Evolutionary conservation across 2,329 filamentous ascomycete species (phyloP).

Genomic region (Diplodia seriata): DNA sequence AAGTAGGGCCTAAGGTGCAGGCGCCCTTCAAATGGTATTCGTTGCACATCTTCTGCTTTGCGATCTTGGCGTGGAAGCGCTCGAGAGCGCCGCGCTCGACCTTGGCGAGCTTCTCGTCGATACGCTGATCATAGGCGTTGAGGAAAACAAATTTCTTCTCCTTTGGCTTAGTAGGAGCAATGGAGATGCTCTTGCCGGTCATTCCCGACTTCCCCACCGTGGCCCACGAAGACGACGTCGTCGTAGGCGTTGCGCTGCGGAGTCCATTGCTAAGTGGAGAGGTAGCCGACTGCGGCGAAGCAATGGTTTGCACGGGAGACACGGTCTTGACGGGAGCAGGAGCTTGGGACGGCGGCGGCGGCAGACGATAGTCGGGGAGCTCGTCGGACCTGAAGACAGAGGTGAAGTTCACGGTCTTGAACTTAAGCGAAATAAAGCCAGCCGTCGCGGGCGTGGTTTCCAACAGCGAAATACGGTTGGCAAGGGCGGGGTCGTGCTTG

Average conservation of each 20-base stretch:
- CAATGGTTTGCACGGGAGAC: conserved; percentile 25
- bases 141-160: conserved; percentile 49
- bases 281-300: conserved; percentile 32
- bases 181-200: conserved; percentile 81
- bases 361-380: conserved; percentile 44
- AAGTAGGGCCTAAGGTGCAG: conserved; percentile 44
- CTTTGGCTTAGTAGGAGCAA: conserved; percentile 43
- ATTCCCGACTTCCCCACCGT: conserved; percentile 70
- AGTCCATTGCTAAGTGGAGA: conserved; percentile 35
- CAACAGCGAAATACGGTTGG: conserved; percentile 53
- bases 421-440: conserved; percentile 52
- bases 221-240: conserved; percentile 43
- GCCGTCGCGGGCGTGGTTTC: conserved; percentile 52
- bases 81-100: conserved; percentile 40
- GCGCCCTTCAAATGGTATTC: conserved; percentile 46
- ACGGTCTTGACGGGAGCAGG: conserved; percentile 34
- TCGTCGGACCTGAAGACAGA: conserved; percentile 51
- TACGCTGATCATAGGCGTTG: conserved; percentile 52
- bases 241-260: conserved; percentile 34
- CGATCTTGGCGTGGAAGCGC: conserved; percentile 40
- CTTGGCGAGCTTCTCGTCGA: conserved; percentile 49
- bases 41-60: conserved; percentile 48
- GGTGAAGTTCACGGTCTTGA: conserved; percentile 50
- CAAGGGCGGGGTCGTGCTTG: conserved; percentile 49
- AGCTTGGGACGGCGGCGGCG: conserved; percentile 32